Evolutionary conservation across 1,284 basidiomycete species (phyloP), one percentile per base, ranked within the genome.

Genomic region (Apiotrichum domesticum): DNA sequence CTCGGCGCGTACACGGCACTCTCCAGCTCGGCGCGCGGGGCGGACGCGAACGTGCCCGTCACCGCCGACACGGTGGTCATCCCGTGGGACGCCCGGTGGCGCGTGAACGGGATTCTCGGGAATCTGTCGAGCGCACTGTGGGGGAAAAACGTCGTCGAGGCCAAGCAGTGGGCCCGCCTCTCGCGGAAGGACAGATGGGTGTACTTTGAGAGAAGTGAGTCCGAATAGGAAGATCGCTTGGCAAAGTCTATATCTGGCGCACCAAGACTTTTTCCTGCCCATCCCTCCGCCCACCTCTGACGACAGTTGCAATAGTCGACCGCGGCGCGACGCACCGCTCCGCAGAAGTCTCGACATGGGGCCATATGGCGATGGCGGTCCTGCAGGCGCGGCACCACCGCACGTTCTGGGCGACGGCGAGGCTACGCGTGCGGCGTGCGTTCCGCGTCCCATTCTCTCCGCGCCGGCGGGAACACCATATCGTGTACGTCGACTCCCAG

Each of bases 401-500:
- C 10, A 56, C 61, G 49, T 68, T 65, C 53, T 68, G 66, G 56
- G 58, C 51, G 0, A 47, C 52, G 4, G 61, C 64, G 2, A 61
- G 64, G 10, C 13, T 52, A 33, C 41, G 55, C 2, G 46, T 63
- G 13, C 40, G 49, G 13, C 37, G 51, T 14, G 51, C 49, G 39
- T 56, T 61, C 33, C 15, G 11, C 10, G 45, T 34, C 48, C 29
- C 48, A 10, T 5, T 7, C 10, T 21, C 47, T 7, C 10, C 6
- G 46, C 41, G 41, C 34, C n/a, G 46, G 32, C 42, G 52, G 35
- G 29, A 55, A 40, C 52, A 59, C 40, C 66, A 66, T 47, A 63
- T 71, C 35, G 60, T 68, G 2, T 71, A 70, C 51, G 58, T 71
- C 4, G 67, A 71, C 58, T 55, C 67, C 40, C 67, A 69, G 46